These are phyloP conservation scores for Aspergillus glaucus DNA, from an alignment of 2,329 filamentous ascomycete species.

Conservation along the genomic window DNA sequence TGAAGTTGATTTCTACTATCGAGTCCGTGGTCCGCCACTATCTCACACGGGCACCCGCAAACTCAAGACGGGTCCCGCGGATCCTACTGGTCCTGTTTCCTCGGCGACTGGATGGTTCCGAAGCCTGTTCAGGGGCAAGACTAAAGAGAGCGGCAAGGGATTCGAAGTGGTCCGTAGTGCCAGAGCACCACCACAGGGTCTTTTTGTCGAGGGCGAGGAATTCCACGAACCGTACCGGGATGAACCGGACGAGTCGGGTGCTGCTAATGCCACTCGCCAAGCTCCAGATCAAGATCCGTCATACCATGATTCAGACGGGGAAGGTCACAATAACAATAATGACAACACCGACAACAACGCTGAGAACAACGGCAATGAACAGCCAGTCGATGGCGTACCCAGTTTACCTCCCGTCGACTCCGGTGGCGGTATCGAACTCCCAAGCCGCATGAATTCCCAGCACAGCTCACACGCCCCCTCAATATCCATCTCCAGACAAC, in stretches of 20 bases:
- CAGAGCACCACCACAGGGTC: conserved; percentile 73
- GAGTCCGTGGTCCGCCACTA: conserved; percentile 79
- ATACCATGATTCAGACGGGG: conserved; percentile 15
- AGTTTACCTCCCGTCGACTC: conserved; percentile 54
- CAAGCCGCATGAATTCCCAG: conserved; percentile 58
- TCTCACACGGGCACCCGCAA: conserved; percentile 76
- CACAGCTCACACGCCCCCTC: conserved; percentile 45
- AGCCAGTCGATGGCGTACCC: neutral
- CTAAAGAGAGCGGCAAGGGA: conserved; percentile 89
- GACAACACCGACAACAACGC: conserved; percentile 40
- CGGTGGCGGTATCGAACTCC: conserved; percentile 56
- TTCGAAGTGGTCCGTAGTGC: conserved; percentile 94
- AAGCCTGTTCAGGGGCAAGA: conserved; percentile 71
- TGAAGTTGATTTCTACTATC: conserved; percentile 96
- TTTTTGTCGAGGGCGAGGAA: conserved; percentile 48
- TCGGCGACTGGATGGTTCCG: conserved; percentile 88
- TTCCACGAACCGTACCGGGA: conserved; percentile 61
- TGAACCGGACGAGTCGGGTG: conserved; percentile 36
- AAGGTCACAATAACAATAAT: conserved; percentile 7
- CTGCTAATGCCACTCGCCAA: conserved; percentile 18
- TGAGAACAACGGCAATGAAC: neutral
- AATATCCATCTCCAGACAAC: conserved; percentile 61
- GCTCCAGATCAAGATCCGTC: conserved; percentile 16
- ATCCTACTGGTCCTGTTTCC: conserved; percentile 85
- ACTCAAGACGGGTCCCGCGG: conserved; percentile 86